phyloP scores from a whole-genome alignment of 768 basidiomycete species.

The Lentinula aciculospora region DNA sequence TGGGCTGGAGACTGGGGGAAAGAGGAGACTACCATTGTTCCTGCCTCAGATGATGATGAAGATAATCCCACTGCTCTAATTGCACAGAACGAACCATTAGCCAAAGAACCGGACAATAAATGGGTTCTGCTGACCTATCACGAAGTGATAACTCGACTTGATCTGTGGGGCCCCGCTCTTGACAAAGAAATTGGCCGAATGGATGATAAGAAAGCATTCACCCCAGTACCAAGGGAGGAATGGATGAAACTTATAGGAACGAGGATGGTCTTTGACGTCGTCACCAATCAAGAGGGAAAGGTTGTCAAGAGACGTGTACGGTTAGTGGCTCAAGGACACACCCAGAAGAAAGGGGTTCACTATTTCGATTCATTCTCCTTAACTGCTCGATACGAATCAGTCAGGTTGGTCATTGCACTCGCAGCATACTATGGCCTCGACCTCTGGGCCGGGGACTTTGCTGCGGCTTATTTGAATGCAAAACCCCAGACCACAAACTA shows the following conservation, averaged over 20 bases:
- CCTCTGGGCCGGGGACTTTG: background rate
- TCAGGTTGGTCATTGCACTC: constrained; percentile 15
- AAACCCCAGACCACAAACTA: too few species aligned
- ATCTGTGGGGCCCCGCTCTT: too few species aligned
- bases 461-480: background rate
- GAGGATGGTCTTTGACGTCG: constrained; percentile 4
- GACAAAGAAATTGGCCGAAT: background rate
- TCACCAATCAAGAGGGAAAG: background rate
- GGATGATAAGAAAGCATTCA: background rate
- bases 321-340: constrained; percentile 13
- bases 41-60: background rate
- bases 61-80: background rate
- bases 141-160: too few species aligned
- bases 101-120: too few species aligned
- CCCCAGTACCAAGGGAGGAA: background rate
- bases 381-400: constrained; percentile 2
- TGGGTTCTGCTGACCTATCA: too few species aligned
- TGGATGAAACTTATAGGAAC: background rate
- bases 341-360: constrained; percentile 23
- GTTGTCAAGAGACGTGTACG: background rate
- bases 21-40: too few species aligned
- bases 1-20: background rate
- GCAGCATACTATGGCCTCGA: constrained; percentile 12
- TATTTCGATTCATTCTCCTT: constrained; percentile 7
- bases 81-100: background rate